Conservation (phyloP, 192 early-diverging fungal species). For the Rhizophlyctis rosea region DNA sequence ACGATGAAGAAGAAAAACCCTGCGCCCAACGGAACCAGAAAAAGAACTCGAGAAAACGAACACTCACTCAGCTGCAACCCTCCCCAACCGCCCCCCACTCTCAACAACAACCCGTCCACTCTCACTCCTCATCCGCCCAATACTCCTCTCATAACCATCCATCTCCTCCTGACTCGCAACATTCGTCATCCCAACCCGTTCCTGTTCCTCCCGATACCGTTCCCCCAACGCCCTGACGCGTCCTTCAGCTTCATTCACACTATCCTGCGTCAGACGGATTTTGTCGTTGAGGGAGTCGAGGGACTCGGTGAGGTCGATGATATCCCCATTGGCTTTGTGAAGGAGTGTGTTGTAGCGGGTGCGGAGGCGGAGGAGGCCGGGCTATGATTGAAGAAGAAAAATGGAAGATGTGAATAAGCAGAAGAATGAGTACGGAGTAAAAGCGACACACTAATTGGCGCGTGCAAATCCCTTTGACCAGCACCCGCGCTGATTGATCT, state of each 20-base stretch:
- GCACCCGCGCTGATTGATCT: conserved; percentile 4
- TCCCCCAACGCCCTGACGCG: conserved; percentile 31
- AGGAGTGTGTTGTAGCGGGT: conserved; percentile 32
- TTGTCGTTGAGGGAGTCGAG: conserved; percentile 39
- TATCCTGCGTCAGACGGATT: conserved; percentile 40
- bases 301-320: conserved; percentile 44
- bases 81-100: conserved; percentile 33
- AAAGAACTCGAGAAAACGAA: neutral
- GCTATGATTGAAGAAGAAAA: conserved; percentile 18
- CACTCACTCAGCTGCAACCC: conserved; percentile 30
- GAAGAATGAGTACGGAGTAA: neutral
- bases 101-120: conserved; percentile 14
- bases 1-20: neutral
- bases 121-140: conserved; percentile 38
- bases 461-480: conserved; percentile 35
- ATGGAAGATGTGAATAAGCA: neutral
- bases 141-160: conserved; percentile 37
- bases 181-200: conserved; percentile 29
- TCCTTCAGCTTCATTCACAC: conserved; percentile 33
- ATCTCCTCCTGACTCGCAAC: conserved; percentile 30
- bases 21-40: conserved; percentile 3
- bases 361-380: conserved; percentile 30
- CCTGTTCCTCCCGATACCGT: conserved; percentile 45
- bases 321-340: conserved; percentile 34
- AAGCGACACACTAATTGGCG: conserved; percentile 33